phyloP scores from a whole-genome alignment of 2,329 filamentous ascomycete species.

The Stachybotrys elegans region DNA sequence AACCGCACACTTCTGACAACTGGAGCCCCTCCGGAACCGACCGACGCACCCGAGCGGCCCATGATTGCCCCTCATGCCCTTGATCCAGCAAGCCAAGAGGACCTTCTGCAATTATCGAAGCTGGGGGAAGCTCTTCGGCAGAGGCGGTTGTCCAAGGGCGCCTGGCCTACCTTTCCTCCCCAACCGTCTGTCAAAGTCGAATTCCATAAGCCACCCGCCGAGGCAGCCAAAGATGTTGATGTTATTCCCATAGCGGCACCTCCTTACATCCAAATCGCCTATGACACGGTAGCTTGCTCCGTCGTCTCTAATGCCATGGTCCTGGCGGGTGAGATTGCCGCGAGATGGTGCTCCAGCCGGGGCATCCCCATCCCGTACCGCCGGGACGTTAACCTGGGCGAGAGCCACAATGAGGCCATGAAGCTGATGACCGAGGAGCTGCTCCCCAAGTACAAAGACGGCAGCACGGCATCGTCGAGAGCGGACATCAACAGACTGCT shows the following conservation, averaged over 20 bases:
- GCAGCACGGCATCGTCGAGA: slow-evolving; percentile 25
- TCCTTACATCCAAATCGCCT: slow-evolving; percentile 41
- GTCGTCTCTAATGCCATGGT: slow-evolving; percentile 47
- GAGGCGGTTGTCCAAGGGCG: slow-evolving; percentile 39
- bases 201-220: slow-evolving; percentile 28
- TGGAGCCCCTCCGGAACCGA: slow-evolving; percentile 16
- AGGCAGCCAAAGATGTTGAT: slow-evolving; percentile 3
- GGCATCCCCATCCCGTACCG: slow-evolving; percentile 57
- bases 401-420: slow-evolving; percentile 26
- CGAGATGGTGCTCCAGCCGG: slow-evolving; percentile 54
- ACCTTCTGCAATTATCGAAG: slow-evolving; percentile 41
- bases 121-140: slow-evolving; percentile 42
- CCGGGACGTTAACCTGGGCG: slow-evolving; percentile 35
- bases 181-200: slow-evolving; percentile 37
- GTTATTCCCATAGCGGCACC: slow-evolving; percentile 34
- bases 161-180: slow-evolving; percentile 42
- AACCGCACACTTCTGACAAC: slow-evolving; percentile 21
- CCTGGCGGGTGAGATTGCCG: slow-evolving; percentile 56
- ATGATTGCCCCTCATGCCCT: slow-evolving; percentile 41
- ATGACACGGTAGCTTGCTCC: slow-evolving; percentile 23
- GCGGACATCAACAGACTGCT: slow-evolving; percentile 22
- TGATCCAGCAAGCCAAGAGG: slow-evolving; percentile 33
- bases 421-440: slow-evolving; percentile 28
- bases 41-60: slow-evolving; percentile 25
- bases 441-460: slow-evolving; percentile 24